Evolutionary conservation across 768 basidiomycete genomes (phyloP), one percentile per base, ranked within the genome.

Genomic region (Russula sp.): DNA sequence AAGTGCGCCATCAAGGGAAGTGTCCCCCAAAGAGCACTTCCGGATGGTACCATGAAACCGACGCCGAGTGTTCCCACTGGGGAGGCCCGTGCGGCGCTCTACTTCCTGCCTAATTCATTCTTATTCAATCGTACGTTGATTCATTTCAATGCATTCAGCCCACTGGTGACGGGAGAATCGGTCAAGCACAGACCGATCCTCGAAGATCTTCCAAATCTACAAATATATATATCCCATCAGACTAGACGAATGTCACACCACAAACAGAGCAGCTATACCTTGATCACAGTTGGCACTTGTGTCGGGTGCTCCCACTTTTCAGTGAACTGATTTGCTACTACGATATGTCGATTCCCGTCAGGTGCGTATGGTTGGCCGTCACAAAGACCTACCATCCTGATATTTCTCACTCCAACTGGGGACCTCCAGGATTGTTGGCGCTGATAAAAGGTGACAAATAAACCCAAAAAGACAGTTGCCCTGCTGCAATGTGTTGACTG

Each of bases 31-130:
- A 5, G 57, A 9, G 45, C 70, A 71, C 18, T 36, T 36, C n/a
- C 70, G 63, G 5, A 63, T 41, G 7, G 70, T 71, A 3, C 70
- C 70, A 56, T 71, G 70, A 64, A 69, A 71, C 32, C 70, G 67
- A 25, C 70, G 67, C 22, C 60, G 43, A 16, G 66, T 65, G 34
- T 71, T 71, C 16, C 65, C 70, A 29, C 52, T 49, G 1, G 6
- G 1, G 6, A 35, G 1, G 16, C 45, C 38, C 7, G 39, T 62
- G 34, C 50, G 59, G 20, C 65, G 68, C 47, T 65, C 67, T 16
- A 67, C 51, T 13, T 53, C 53, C 18, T 66, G 65, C 25, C 68
- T 68, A 43, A 29, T 18, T 4, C n/a, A 43, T 25, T 5, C 35
- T 36, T 32, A 39, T 20, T 51, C 39, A 42, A n/a, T 11, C 10